A percentile compares a stretch with the other conserved stretches of the same genome.
Conservation (phyloP, 192 early-diverging fungal species). For the Paraglomus occultum region DNA sequence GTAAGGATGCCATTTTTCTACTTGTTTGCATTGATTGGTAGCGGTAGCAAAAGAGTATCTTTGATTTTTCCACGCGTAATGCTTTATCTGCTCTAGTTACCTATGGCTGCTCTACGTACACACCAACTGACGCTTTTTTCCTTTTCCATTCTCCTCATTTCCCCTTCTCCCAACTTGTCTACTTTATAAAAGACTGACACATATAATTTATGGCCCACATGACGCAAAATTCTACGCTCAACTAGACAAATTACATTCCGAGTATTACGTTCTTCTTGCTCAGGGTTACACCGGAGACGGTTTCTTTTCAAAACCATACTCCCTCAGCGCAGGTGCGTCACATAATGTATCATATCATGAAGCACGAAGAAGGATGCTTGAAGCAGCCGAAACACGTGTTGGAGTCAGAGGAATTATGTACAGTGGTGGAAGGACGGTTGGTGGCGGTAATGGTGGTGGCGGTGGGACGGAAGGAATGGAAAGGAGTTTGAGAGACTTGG, state of each 20-base stretch:
- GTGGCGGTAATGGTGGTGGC: no score
- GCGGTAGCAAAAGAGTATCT: no score
- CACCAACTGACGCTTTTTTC: background rate
- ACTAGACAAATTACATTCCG: conserved; percentile 54
- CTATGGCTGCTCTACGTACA: background rate
- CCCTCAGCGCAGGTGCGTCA: conserved; percentile 44
- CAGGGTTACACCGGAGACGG: conserved; percentile 57
- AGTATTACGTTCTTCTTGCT: conserved; percentile 54
- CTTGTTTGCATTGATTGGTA: conserved; percentile 10
- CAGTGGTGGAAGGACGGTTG: conserved; percentile 49
- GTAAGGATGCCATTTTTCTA: conserved; percentile 27
- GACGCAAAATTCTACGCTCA: conserved; percentile 64
- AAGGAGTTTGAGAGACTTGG: conserved; percentile 54
- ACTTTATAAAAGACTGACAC: conserved; percentile 43
- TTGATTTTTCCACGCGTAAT: no score
- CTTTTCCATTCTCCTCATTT: no score
- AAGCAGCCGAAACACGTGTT: conserved; percentile 56
- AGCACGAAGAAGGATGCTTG: conserved; percentile 41
- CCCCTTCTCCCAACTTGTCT: no score
- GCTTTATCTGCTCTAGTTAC: no score
- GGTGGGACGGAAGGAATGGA: conserved; percentile 20
- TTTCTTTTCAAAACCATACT: conserved; percentile 49
- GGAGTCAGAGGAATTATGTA: conserved; percentile 56
- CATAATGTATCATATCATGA: conserved; percentile 40
- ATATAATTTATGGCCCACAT: conserved; percentile 58